phyloP scores from a whole-genome alignment of 371 early-diverging fungal species.

The Mortierella sp. region DNA sequence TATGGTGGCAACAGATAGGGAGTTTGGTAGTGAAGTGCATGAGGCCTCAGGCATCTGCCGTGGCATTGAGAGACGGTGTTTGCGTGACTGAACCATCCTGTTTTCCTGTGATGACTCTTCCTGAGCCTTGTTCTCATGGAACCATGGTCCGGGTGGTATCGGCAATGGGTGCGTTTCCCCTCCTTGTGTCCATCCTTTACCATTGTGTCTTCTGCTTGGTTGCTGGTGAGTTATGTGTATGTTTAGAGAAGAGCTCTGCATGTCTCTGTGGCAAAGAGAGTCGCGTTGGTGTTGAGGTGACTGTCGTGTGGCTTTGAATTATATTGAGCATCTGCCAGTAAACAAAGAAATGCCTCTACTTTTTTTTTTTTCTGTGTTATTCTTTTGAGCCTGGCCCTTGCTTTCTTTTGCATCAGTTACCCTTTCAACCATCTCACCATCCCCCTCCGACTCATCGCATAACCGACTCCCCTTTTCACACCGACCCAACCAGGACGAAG shows the following conservation, averaged over 20 bases:
- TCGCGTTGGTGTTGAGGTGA: slow-evolving; percentile 1
- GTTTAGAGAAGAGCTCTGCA: not conserved
- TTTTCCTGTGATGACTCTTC: not conserved
- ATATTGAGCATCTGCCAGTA: not conserved
- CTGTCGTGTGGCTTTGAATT: slow-evolving; percentile 37
- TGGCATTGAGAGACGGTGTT: not conserved
- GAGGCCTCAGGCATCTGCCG: not conserved
- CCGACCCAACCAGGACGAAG: not conserved
- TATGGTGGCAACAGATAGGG: not conserved
- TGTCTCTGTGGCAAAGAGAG: not conserved
- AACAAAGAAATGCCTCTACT: slow-evolving; percentile 24
- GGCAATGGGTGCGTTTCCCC: too few species aligned
- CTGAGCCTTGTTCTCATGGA: not conserved
- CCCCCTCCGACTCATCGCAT: slow-evolving; percentile 5
- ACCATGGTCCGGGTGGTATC: not conserved
- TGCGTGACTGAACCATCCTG: not conserved
- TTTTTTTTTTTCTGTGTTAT: slow-evolving; percentile 28
- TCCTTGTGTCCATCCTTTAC: not conserved
- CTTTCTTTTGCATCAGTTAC: not conserved
- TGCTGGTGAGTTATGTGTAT: not conserved
- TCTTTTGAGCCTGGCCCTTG: slow-evolving; percentile 17
- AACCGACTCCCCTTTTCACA: not conserved
- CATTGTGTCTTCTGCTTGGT: not conserved
- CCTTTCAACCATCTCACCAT: not conserved
- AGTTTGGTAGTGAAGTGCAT: not conserved